phyloP scores from a whole-genome alignment of 2,329 filamentous ascomycete species.

The Corinectria fuckeliana region DNA sequence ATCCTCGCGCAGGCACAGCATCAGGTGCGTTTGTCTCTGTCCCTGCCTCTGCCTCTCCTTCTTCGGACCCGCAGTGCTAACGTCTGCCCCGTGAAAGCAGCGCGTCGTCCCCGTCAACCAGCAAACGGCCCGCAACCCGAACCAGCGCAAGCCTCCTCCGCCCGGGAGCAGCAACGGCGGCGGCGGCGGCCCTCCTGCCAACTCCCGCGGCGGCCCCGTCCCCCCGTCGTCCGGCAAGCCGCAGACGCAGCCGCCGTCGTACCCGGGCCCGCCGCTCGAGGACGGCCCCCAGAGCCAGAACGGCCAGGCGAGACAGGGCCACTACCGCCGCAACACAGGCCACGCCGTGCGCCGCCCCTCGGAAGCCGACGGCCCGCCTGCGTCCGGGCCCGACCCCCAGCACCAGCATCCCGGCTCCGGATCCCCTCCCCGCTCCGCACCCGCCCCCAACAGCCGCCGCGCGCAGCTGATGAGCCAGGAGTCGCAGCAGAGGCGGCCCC shows the following conservation, averaged over 20 bases:
- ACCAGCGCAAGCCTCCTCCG: constrained; percentile 26
- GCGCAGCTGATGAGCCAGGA: constrained; percentile 3
- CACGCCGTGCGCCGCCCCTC: constrained; percentile 27
- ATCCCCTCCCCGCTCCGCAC: constrained; percentile 23
- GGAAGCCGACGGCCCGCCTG: constrained; percentile 18
- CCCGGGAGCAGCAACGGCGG: not conserved
- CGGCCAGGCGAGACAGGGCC: constrained; percentile 20
- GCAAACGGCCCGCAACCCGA: constrained; percentile 24
- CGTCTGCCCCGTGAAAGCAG: constrained; percentile 25
- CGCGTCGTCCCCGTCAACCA: constrained; percentile 38
- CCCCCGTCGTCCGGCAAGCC: constrained; percentile 10
- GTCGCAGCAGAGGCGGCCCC: constrained; percentile 26
- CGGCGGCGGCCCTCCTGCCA: not conserved
- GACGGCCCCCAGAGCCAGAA: constrained; percentile 17
- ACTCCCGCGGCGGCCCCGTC: constrained; percentile 15
- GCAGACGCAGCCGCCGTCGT: constrained; percentile 31
- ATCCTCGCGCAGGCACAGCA: constrained; percentile 39
- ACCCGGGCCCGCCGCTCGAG: constrained; percentile 29
- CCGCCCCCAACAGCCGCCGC: constrained; percentile 1
- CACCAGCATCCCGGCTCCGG: constrained; percentile 20
- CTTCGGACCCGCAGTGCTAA: constrained; percentile 9
- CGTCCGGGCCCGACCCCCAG: constrained; percentile 10
- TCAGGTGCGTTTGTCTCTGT: constrained; percentile 27
- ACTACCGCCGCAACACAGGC: constrained; percentile 33
- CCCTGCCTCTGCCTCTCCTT: not conserved